Base-by-base conservation (phyloP, 106 monocot genomes). In the Phalaenopsis equestris region DNA sequence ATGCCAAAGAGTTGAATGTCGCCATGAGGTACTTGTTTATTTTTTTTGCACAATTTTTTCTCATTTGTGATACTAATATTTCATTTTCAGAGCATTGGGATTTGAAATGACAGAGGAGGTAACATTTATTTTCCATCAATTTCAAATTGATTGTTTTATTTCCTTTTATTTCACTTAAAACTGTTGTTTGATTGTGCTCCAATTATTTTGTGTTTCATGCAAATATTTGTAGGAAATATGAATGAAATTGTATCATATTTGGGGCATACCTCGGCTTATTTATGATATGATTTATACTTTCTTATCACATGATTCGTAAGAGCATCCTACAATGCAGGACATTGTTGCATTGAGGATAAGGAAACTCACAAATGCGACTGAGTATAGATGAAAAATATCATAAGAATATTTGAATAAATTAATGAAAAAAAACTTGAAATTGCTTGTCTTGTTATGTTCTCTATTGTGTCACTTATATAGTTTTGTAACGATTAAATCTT, bases 51-150 rank as follows among this genome's bases (percentile, higher is more conserved):
- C 2, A 43, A 19, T 7, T 45, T 14, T 18, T 74, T 45, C 39
- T 70, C 8, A 41, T 21, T 42, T 41, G 37, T 55, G 38, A 42
- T 45, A 41, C 16, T 61, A 48, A 70, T 81, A 18, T 41, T 56
- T 77, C 83, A 18, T 82, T 80, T 92, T 73, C 86, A 98, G 98
- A 88, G 98, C 98, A 10, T 81, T 98, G 78, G 98, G 98, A 36
- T 91, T 98, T 84, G 98, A 98, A 82, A 88, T 98, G 91, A 94
- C 86, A 4, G 90, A 87, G 74, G 90, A 94, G 92, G 98, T 97
- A 90, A 74, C 3, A 52, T 30, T 49, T 78, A 7, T 75, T 42
- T 57, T 42, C 68, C 5, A 15, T 57, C 2, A 42, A 52, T 55
- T 80, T 67, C 56, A 21, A 30, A 4, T 82, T 74, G 5, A 18